Conservation (phyloP, 2,329 filamentous ascomycete species). For the Aspergillus nomiae region DNA sequence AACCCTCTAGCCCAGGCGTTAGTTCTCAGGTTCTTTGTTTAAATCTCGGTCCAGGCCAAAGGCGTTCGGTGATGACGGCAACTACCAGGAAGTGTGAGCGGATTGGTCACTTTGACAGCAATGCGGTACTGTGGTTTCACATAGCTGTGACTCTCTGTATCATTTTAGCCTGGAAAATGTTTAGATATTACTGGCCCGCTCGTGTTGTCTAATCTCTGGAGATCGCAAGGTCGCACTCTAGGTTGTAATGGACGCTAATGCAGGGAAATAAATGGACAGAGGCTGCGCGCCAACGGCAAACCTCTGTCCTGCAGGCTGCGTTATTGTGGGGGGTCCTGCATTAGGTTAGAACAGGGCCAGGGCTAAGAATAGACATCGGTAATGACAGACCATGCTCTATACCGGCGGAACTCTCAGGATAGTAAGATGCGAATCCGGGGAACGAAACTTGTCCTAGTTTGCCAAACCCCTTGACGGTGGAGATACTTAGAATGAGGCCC, state of each 20-base stretch:
- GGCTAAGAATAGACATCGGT: neutral
- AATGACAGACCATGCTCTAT: neutral
- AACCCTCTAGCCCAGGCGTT: neutral
- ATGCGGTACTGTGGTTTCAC: no score
- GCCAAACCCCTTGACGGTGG: neutral
- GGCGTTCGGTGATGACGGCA: accelerated
- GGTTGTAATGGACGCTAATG: neutral
- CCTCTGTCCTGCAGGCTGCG: no score
- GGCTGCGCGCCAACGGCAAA: neutral
- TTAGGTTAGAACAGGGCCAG: no score
- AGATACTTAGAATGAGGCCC: neutral
- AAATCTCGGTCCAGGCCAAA: neutral
- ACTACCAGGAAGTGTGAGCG: neutral
- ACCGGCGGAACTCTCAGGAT: no score
- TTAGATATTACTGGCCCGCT: no score
- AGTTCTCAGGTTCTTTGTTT: neutral
- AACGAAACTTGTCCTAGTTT: no score
- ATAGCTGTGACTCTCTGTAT: no score
- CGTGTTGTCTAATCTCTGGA: no score
- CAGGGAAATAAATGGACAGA: neutral
- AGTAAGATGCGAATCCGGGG: neutral
- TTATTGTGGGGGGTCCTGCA: neutral
- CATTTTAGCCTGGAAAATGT: no score
- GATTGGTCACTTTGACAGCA: neutral
- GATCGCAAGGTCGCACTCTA: no score